These are phyloP conservation scores for Pholiota conissans DNA, from an alignment of 768 basidiomycete species.

Conservation along the genomic window DNA sequence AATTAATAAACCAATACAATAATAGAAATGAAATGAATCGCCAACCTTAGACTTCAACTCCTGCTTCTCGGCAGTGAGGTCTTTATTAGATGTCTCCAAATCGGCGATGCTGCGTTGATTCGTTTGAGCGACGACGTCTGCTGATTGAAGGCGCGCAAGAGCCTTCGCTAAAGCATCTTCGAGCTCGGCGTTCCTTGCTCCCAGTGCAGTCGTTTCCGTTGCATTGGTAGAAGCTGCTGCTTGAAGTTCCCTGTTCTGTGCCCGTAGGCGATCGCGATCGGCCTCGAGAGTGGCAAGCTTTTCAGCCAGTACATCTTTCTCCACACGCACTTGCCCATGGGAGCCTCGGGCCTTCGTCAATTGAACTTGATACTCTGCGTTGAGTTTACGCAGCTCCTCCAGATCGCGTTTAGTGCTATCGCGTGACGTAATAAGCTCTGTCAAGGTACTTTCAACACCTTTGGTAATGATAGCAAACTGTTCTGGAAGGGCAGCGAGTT, in stretches of 20 bases:
- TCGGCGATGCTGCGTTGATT: conserved; percentile 60
- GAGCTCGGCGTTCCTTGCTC: conserved; percentile 56
- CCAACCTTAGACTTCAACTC: conserved; percentile 60
- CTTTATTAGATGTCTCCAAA: conserved; percentile 61
- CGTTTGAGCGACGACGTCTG: conserved; percentile 66
- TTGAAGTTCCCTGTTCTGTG: conserved; percentile 58
- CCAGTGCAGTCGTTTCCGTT: conserved; percentile 46
- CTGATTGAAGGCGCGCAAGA: conserved; percentile 65
- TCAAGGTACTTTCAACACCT: conserved; percentile 58
- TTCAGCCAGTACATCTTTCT: conserved; percentile 73
- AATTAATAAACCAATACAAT: conserved; percentile 8
- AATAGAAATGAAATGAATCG: conserved; percentile 5
- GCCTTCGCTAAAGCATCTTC: conserved; percentile 77
- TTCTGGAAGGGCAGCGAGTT: conserved; percentile 60
- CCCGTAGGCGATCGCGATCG: conserved; percentile 63
- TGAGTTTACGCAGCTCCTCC: conserved; percentile 68
- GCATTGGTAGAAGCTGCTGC: conserved; percentile 39
- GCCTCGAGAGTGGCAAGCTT: conserved; percentile 58
- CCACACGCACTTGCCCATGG: conserved; percentile 77
- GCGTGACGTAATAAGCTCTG: conserved; percentile 59
- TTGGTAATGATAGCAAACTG: conserved; percentile 51
- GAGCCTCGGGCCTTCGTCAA: conserved; percentile 75
- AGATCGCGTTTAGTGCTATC: conserved; percentile 61
- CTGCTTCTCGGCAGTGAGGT: conserved; percentile 56
- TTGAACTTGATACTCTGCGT: conserved; percentile 71